A percentile compares a stretch with the other conserved stretches of the same genome.
These are phyloP conservation scores for Alloascoidea hylecoeti DNA, from an alignment of 805 yeast species.

Conservation along the genomic window DNA sequence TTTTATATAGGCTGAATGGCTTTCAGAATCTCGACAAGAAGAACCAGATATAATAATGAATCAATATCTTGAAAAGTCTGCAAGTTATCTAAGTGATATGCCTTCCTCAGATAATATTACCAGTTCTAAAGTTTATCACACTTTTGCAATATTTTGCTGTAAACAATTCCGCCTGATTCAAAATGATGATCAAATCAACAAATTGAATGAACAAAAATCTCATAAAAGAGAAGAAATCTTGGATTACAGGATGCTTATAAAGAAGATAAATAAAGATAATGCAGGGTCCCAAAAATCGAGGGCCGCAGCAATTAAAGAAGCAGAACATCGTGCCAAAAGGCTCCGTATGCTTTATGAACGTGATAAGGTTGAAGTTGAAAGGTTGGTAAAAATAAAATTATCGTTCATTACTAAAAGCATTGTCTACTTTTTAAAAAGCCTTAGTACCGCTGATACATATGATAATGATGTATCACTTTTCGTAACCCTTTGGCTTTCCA, in stretches of 20 bases:
- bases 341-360: conserved; percentile 27
- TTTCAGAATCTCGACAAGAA: conserved; percentile 56
- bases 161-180: conserved; percentile 25
- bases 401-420: conserved; percentile 38
- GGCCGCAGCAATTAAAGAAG: background rate
- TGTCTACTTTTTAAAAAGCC: conserved; percentile 40
- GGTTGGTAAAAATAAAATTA: conserved; percentile 21
- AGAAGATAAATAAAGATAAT: no score
- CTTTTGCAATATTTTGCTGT: conserved; percentile 65
- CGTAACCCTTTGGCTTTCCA: conserved; percentile 73
- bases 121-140: conserved; percentile 34
- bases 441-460: conserved; percentile 26
- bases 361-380: conserved; percentile 32
- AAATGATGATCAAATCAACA: conserved; percentile 21
- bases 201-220: conserved; percentile 23
- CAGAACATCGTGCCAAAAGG: background rate
- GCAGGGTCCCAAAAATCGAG: no score
- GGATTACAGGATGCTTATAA: background rate
- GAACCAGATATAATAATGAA: conserved; percentile 42
- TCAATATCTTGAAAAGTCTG: conserved; percentile 38
- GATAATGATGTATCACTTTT: conserved; percentile 58
- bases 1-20: conserved; percentile 42
- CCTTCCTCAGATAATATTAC: conserved; percentile 9
- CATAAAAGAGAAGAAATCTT: conserved; percentile 29
- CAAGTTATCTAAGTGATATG: conserved; percentile 9